These are phyloP conservation scores for Cladosporium sp. DNA, from an alignment of 2,329 filamentous ascomycete species.

Conservation along the genomic window DNA sequence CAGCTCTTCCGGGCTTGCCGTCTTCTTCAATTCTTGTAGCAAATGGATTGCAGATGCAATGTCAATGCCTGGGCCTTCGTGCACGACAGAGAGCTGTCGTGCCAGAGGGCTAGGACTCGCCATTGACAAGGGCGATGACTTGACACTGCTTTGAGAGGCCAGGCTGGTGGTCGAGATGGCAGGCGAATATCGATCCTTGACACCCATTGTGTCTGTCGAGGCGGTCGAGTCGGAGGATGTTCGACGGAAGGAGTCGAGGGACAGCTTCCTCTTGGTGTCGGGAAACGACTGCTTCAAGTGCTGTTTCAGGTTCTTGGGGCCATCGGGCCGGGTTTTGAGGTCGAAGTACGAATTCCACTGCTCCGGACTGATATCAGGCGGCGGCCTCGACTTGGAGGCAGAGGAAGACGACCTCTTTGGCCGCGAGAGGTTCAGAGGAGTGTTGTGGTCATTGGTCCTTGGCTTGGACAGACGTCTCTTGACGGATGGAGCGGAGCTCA, in stretches of 20 bases:
- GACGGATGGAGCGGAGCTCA: neutral
- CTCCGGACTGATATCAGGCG: slow-evolving; percentile 1
- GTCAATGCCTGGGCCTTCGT: slow-evolving; percentile 34
- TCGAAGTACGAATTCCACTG: slow-evolving; percentile 15
- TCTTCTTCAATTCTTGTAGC: slow-evolving; percentile 46
- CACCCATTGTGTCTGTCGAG: slow-evolving; percentile 10
- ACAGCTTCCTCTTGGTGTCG: slow-evolving; percentile 14
- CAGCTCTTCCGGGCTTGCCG: slow-evolving; percentile 45
- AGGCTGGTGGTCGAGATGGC: slow-evolving; percentile 10
- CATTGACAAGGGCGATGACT: slow-evolving; percentile 17
- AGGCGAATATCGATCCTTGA: slow-evolving; percentile 12
- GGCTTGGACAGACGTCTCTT: slow-evolving; percentile 10
- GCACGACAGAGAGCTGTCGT: slow-evolving; percentile 26
- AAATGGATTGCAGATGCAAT: slow-evolving; percentile 43
- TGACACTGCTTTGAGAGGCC: slow-evolving; percentile 12
- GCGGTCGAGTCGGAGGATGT: slow-evolving; percentile 4
- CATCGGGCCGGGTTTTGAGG: slow-evolving; percentile 13
- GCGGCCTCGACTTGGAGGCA: slow-evolving; percentile 3
- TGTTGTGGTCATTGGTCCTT: slow-evolving; percentile 10
- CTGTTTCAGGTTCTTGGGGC: slow-evolving; percentile 16
- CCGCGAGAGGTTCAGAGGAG: neutral
- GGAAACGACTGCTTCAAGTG: slow-evolving; percentile 18
- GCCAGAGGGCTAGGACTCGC: slow-evolving; percentile 14
- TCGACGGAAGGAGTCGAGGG: slow-evolving; percentile 7
- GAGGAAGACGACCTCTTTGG: slow-evolving; percentile 3